Conservation (phyloP, 345 rosid genomes). For the Linum usitatissimum region DNA sequence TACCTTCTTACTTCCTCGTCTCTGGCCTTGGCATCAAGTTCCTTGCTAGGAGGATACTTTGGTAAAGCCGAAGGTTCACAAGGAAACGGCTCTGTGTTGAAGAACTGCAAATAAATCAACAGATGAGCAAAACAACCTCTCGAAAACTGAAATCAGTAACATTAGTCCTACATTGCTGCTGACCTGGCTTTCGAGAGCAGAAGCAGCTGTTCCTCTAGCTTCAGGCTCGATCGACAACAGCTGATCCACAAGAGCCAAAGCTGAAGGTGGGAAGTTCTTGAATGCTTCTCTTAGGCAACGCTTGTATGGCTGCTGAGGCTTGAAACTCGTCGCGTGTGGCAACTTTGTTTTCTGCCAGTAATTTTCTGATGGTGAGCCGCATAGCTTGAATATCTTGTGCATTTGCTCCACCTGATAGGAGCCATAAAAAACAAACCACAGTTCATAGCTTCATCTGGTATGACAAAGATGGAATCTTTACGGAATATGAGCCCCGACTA, state of each 20-base stretch:
- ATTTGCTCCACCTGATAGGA: slow-evolving; percentile 73
- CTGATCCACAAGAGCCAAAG: slow-evolving; percentile 50
- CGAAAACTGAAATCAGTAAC: too few relatives aligned
- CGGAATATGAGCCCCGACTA: not conserved
- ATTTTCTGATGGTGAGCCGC: slow-evolving; percentile 75
- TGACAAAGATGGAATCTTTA: not conserved
- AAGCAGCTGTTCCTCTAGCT: slow-evolving; percentile 49
- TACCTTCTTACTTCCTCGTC: slow-evolving; percentile 57
- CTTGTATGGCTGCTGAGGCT: slow-evolving; percentile 56
- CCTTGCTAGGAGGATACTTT: slow-evolving; percentile 74
- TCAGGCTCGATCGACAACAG: slow-evolving; percentile 64
- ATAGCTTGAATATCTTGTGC: slow-evolving; percentile 93
- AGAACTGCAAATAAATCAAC: slow-evolving; percentile 33
- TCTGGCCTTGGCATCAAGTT: slow-evolving; percentile 55
- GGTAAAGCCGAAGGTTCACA: slow-evolving; percentile 60
- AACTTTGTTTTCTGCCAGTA: slow-evolving; percentile 64
- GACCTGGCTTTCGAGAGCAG: slow-evolving; percentile 56
- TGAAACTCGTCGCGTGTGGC: slow-evolving; percentile 67
- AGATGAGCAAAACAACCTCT: too few relatives aligned
- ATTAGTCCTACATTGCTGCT: not conserved
- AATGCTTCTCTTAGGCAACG: slow-evolving; percentile 47
- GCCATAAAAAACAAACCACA: not conserved
- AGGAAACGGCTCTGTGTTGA: slow-evolving; percentile 48
- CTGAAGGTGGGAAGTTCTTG: slow-evolving; percentile 41
- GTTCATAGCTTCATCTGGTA: not conserved